Base-by-base conservation (phyloP, 2,329 filamentous ascomycete genomes). In the Exophiala aquamarina region DNA sequence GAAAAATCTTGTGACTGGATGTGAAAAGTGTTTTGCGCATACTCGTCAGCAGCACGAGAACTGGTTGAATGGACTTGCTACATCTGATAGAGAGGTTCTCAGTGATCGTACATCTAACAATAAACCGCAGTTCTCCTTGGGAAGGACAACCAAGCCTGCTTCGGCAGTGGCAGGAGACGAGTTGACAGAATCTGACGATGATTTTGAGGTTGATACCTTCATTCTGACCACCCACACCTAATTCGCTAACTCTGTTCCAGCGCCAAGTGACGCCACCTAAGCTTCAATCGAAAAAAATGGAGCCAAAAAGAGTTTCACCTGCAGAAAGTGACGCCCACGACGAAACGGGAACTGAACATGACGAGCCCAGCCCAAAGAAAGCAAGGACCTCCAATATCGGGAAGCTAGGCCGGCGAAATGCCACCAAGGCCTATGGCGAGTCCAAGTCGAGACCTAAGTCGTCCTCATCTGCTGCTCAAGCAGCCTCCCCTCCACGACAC, bases 251-350 rank as follows among this genome's bases (percentile, higher is more conserved):
- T 11, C 13, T 19, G 2, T 21, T 11, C 37, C 38, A 53, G 45
- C 44, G 54, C 41, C 53, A 56, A 49, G 29, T 53, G 23, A 57
- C 55, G 9, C 55, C 55, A 26, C 55, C 52, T 33, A 49, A 41
- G 19, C 23, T 26, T 6, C 23, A 26, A 32, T 15, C 17, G 48
- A 45, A 20, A 23, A 17, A 18, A 28, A 19, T 13, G 15, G 21
- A 8, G 17, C 19, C 6, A 40, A 15, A n/a, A 45, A 32, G 40
- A 11, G 33, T n/a, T 11, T 21, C 36, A 19, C 18, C 31, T n/a
- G 35, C 38, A 21, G 21, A 26, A 39, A 38, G 37, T 5, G 31
- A 41, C 21, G 38, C 46, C 15, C 41, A 39, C 4, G 37, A 40
- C 4, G 40, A 45, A 17, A 31, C 41, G 14, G 49, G 33, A 4